Base-by-base conservation (phyloP, 805 yeast species). In the Barnettozyma populi region DNA sequence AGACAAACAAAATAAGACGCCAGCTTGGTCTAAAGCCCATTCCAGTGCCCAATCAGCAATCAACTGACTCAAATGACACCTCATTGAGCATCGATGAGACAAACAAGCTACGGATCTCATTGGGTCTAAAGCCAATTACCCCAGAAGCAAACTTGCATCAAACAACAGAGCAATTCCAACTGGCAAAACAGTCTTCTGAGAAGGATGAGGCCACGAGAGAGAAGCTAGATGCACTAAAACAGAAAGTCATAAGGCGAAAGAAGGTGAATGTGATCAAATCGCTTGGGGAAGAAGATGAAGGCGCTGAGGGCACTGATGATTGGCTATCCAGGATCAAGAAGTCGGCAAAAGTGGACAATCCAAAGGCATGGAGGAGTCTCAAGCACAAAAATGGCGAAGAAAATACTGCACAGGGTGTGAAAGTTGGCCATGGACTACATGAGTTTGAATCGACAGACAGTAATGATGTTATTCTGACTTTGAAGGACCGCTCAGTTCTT, bases 1-100 rank as follows among this genome's bases (percentile, higher is more conserved):
- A 81, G 50, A 82, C 86, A 0, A 81, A 82, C 56, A 67, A 63
- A 53, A 65, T 79, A 7, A 64, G 88, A 21, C 51, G 65, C 7
- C 70, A 75, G 11, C 55, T 79, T 10, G 86, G 86, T 1, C 65
- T 82, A 46, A 72, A 73, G 34, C 81, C 83, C 1, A 72, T 79
- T 16, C 73, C 71, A 10, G 50, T 48, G 23, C 46, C 53, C 18
- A 31, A 7, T 24, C 18, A 25, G n/a, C 31, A 40, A 31, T 14
- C 31, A 31, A 38, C 24, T n/a, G 34, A 21, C 18, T 8, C 21
- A 3, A 35, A 46, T 21, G 43, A 44, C 2, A 25, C 48, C 3
- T 47, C 61, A 11, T 14, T 57, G 7, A 45, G 48, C 24, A 29
- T 32, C 14, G 31, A 37, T 36, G 59, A 57, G 16, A 56, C 61